phyloP scores from a whole-genome alignment of 139 green algal genomes.

The Chlamydomonas sp. region DNA sequence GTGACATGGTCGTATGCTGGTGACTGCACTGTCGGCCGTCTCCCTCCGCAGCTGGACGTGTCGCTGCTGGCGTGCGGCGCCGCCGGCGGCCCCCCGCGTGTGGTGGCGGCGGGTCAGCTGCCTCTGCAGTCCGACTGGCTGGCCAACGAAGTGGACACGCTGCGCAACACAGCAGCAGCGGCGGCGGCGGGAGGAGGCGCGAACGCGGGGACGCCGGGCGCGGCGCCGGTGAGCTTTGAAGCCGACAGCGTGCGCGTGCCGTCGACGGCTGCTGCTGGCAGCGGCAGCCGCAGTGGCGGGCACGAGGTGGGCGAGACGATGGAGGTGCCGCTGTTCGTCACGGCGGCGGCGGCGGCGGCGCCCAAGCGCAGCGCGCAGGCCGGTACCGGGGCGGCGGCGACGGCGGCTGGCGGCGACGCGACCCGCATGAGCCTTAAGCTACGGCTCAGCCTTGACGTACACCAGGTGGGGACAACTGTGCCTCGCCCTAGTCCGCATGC shows the following conservation, averaged over 20 bases:
- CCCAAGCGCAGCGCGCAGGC: no score
- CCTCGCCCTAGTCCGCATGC: no score
- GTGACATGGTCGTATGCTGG: neutral
- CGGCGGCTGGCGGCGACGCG: neutral
- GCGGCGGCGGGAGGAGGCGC: conserved; percentile 15
- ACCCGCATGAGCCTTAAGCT: conserved; percentile 15
- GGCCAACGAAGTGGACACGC: conserved; percentile 31
- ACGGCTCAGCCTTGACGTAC: conserved; percentile 36
- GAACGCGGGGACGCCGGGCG: neutral
- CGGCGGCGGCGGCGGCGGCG: neutral
- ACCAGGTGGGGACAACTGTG: conserved; percentile 7
- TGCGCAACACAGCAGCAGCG: conserved; percentile 9
- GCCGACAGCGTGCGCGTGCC: conserved; percentile 18
- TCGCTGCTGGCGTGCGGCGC: conserved; percentile 52
- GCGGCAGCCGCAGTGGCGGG: neutral
- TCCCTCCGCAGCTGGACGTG: conserved; percentile 22
- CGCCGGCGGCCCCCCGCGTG: conserved; percentile 34
- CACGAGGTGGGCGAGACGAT: neutral
- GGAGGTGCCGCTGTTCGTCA: conserved; percentile 6
- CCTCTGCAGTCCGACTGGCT: conserved; percentile 52
- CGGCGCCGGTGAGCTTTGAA: neutral
- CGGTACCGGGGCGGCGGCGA: no score
- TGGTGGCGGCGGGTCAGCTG: conserved; percentile 40
- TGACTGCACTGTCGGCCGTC: neutral
- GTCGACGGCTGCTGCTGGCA: neutral